A percentile compares a stretch with the other conserved stretches of the same genome.
Evolutionary conservation across 495 filamentous ascomycete species (phyloP).

Genomic region (Annulohypoxylon stygium): DNA sequence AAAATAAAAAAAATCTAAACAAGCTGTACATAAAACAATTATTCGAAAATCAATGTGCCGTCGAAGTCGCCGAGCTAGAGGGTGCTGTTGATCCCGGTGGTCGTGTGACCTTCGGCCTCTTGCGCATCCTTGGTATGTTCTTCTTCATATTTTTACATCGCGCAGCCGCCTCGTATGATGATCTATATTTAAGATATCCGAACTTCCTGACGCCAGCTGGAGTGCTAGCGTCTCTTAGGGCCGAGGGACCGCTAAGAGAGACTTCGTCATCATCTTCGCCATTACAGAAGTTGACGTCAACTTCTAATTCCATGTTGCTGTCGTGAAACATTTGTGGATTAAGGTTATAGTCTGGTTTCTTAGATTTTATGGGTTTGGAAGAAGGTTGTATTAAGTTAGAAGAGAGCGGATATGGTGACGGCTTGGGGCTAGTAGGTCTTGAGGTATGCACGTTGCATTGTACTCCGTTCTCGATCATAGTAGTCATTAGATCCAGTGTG

Average conservation of each 20-base stretch:
- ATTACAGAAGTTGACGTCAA: constrained; percentile 46
- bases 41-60: constrained; percentile 36
- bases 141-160: constrained; percentile 59
- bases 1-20: constrained; percentile 29
- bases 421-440: constrained; percentile 34
- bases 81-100: constrained; percentile 38
- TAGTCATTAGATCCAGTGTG: constrained; percentile 48
- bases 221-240: constrained; percentile 45
- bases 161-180: constrained; percentile 57
- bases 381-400: not conserved
- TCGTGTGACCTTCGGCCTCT: constrained; percentile 47
- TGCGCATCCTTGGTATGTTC: constrained; percentile 59
- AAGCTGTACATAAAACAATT: constrained; percentile 13
- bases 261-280: constrained; percentile 41
- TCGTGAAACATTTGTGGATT: constrained; percentile 32
- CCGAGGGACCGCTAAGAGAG: constrained; percentile 33
- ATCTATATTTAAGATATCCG: constrained; percentile 54
- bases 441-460: constrained; percentile 55
- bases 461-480: constrained; percentile 53
- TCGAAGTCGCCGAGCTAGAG: constrained; percentile 32
- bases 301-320: constrained; percentile 43
- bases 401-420: constrained; percentile 22
- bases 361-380: constrained; percentile 1
- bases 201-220: constrained; percentile 55
- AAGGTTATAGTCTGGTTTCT: constrained; percentile 37